Base-by-base conservation (phyloP, 2,329 filamentous ascomycete genomes). In the Ceratocystis eucalypticola region DNA sequence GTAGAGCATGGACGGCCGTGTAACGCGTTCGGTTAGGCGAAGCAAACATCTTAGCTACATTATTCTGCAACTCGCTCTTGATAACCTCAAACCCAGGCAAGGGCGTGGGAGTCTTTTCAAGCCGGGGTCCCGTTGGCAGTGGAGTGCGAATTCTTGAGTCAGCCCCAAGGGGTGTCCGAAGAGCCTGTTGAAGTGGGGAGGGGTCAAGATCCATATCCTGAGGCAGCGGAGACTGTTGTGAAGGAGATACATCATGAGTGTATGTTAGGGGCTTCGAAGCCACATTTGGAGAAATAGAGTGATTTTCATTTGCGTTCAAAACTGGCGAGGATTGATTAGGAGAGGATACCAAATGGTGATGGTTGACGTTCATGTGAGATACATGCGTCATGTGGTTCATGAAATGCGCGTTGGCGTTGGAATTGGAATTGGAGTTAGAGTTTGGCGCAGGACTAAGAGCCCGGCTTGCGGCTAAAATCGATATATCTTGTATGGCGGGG, bases 191-290 rank as follows among this genome's bases (percentile, higher is more conserved):
- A 12, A 76, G 74, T 30, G 48, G 45, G 72, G 69, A 65, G 17
- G 75, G 74, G 70, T 84, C 82, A 67, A 84, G 74, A 25, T 84
- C 82, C 80, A 84, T 84, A 28, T 82, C 80, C 65, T 82, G 78
- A 2, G 77, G 70, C 59, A 80, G 6, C 20, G 53, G 45, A n/a
- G 44, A 25, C 46, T 61, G 53, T 61, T 65, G 64, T 5, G 48
- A 46, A 15, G 48, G 48, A 12, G 41, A 48, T 4, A 44, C 45
- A 79, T 62, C 79, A 77, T 44, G 75, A 71, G 70, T 78, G 80
- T 64, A 76, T 73, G 50, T 74, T 71, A 68, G 76, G 76, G 64
- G 75, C 70, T 67, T 68, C 25, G 62, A 55, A 53, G 45, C 64
- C 61, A 48, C 45, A 45, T 15, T 61, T 15, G 50, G 55, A 44